Percentiles rank a stretch among this genome's conserved stretches.
Evolutionary conservation across 2,329 filamentous ascomycete genomes (phyloP).

Genomic region (Aureobasidium sp.): DNA sequence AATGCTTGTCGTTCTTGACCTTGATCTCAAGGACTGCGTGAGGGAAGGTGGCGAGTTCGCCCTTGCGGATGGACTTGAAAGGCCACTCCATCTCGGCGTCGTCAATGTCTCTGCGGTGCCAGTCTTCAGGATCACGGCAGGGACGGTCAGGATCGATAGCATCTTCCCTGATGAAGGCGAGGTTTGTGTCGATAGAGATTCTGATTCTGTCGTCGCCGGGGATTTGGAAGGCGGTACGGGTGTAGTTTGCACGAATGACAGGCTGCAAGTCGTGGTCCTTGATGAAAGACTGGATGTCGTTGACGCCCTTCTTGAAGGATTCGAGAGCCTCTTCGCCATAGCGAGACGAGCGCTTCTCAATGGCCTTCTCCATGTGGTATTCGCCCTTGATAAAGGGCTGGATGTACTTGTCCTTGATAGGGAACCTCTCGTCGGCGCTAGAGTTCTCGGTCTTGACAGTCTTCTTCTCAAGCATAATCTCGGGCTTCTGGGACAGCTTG

Average conservation of each 20-base stretch:
- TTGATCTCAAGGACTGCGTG: constrained; percentile 92
- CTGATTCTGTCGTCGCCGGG: constrained; percentile 83
- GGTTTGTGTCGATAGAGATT: constrained; percentile 84
- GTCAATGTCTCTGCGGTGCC: constrained; percentile 90
- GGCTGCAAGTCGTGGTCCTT: constrained; percentile 70
- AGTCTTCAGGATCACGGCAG: constrained; percentile 77
- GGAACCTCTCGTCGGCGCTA: constrained; percentile 71
- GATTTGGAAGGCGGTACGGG: constrained; percentile 91
- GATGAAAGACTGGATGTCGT: constrained; percentile 73
- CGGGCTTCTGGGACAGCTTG: constrained; percentile 66
- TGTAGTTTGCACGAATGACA: constrained; percentile 84
- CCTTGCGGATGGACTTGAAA: constrained; percentile 78
- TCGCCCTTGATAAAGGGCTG: constrained; percentile 77
- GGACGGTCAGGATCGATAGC: constrained; percentile 73
- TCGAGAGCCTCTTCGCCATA: constrained; percentile 60
- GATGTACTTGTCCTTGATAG: constrained; percentile 91
- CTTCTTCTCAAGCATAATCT: constrained; percentile 86
- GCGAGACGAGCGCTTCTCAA: constrained; percentile 74
- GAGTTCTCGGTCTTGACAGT: constrained; percentile 65
- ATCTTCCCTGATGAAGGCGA: constrained; percentile 75
- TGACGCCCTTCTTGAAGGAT: constrained; percentile 61
- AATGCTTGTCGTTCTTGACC: constrained; percentile 59
- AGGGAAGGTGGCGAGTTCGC: constrained; percentile 84
- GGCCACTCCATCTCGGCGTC: constrained; percentile 74
- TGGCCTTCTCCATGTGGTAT: constrained; percentile 85